Percentiles rank a stretch among this genome's conserved stretches.
phyloP scores from a whole-genome alignment of 2,329 filamentous ascomycete species.

The Pezicula carpinea region DNA sequence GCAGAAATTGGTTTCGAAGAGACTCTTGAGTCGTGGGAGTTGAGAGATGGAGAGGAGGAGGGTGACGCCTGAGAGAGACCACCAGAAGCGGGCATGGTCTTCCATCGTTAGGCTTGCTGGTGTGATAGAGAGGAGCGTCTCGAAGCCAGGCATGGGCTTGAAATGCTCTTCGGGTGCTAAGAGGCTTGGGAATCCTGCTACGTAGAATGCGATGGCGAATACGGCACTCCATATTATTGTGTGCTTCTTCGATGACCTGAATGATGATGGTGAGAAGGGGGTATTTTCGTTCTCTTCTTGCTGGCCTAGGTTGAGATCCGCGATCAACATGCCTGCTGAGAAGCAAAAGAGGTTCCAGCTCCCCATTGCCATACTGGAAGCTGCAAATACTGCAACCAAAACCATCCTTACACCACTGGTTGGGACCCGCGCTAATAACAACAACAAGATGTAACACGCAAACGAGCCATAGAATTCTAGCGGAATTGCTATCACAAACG shows the following conservation, averaged over 20 bases:
- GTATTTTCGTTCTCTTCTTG: slow-evolving; percentile 8
- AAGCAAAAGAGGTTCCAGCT: slow-evolving; percentile 24
- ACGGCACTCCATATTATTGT: slow-evolving; percentile 6
- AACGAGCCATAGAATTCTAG: slow-evolving; percentile 43
- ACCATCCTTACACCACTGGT: slow-evolving; percentile 13
- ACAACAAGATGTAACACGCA: slow-evolving; percentile 15
- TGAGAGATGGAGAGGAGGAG: slow-evolving; percentile 26
- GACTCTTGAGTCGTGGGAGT: slow-evolving; percentile 30
- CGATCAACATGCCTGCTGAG: slow-evolving; percentile 17
- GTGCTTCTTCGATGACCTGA: too few species aligned
- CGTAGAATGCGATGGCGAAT: slow-evolving; percentile 16
- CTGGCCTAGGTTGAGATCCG: slow-evolving; percentile 18
- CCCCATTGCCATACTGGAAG: slow-evolving; percentile 10
- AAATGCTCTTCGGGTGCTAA: slow-evolving; percentile 4
- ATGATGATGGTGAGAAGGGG: not conserved
- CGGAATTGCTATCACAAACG: too few species aligned
- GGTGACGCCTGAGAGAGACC: slow-evolving; percentile 18
- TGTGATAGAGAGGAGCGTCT: slow-evolving; percentile 12
- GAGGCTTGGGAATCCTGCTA: slow-evolving; percentile 19
- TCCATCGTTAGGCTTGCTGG: slow-evolving; percentile 14
- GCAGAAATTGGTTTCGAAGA: slow-evolving; percentile 43
- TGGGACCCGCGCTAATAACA: slow-evolving; percentile 10
- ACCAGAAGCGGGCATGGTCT: slow-evolving; percentile 19
- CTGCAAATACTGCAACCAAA: slow-evolving; percentile 9
- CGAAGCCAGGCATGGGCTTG: slow-evolving; percentile 20